Percentiles rank a stretch among this genome's conserved stretches.
Evolutionary conservation across 2,329 filamentous ascomycete species (phyloP).

Genomic region (Fusarium palustre): DNA sequence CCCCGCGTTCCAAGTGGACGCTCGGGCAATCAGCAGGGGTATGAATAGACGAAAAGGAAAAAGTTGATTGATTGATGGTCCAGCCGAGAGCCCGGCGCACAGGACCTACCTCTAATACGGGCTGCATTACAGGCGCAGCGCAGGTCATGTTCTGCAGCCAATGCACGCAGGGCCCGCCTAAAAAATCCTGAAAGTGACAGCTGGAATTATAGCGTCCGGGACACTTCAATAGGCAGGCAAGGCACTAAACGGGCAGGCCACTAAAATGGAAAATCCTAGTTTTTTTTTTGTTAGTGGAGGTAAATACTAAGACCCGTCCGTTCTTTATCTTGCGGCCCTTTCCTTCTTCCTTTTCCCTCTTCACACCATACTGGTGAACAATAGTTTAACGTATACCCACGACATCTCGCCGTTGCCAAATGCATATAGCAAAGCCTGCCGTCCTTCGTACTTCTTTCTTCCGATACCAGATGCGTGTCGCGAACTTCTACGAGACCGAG

Average conservation of each 20-base stretch:
- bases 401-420: slow-evolving; percentile 55
- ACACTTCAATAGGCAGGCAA: slow-evolving; percentile 27
- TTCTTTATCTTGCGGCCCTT: slow-evolving; percentile 23
- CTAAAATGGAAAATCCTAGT: slow-evolving; percentile 34
- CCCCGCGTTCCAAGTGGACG: slow-evolving; percentile 42
- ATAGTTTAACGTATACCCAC: slow-evolving; percentile 27
- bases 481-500: slow-evolving; percentile 61
- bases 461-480: slow-evolving; percentile 68
- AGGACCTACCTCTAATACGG: slow-evolving; percentile 10
- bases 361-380: slow-evolving; percentile 48
- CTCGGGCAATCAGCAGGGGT: slow-evolving; percentile 18
- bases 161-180: slow-evolving; percentile 26
- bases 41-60: slow-evolving; percentile 4
- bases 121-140: slow-evolving; percentile 13
- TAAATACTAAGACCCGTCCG: slow-evolving; percentile 37
- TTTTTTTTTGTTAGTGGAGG: slow-evolving; percentile 19
- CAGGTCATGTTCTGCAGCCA: slow-evolving; percentile 22
- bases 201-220: slow-evolving; percentile 22
- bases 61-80: slow-evolving; percentile 14
- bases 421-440: slow-evolving; percentile 65
- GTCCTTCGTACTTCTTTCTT: slow-evolving; percentile 62
- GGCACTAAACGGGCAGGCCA: slow-evolving; percentile 20
- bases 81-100: slow-evolving; percentile 8
- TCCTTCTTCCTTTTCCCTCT: slow-evolving; percentile 36
- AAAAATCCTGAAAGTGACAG: slow-evolving; percentile 32